Base-by-base conservation (phyloP, 768 basidiomycete species). In the Hydnum rufescens region DNA sequence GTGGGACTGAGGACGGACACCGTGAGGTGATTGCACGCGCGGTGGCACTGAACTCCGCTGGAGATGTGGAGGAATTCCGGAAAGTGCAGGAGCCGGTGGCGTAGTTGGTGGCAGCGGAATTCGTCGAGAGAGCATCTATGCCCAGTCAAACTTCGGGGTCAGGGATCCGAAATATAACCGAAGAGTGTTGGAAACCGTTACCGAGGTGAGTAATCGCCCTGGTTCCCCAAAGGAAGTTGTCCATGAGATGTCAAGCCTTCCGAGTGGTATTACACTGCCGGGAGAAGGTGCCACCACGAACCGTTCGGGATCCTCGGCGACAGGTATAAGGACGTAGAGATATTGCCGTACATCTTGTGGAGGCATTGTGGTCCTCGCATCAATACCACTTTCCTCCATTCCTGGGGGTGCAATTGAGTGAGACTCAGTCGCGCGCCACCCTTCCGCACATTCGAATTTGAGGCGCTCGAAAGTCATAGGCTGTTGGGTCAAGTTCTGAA, bases 171-270 rank as follows among this genome's bases (percentile, higher is more conserved):
- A 28, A 16, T 8, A 49, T 4, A 8, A 32, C 29, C 5, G 5
- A 32, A 16, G 5, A 16, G n/a, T 34, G 26, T 18, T 48, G 19
- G 4, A 60, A n/a, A n/a, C n/a, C n/a, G 73, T 55, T 59, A 75
- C 75, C 5, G 89, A 90, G 2, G 90, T 93, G 29, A 92, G 67
- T 1, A 96, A 69, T 28, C 87, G 74, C 0, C 90, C 92, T 26
- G 80, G 80, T 66, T 92, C 86, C 5, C 86, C 86, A 57, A 80
- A 81, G 2, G 76, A 74, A 4, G 88, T 87, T 43, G 78, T 68
- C 92, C 92, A 96, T 8, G 77, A 75, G 43, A 96, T 80, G 61
- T 95, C 88, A 23, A 93, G 70, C 54, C 82, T 70, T n/a, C 89
- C 89, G 3, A 95, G 73, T 16, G 86, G 75, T 18, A 92, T 72